These are phyloP conservation scores for Salinomyces thailandicus DNA, from an alignment of 2,329 filamentous ascomycete genomes.

Conservation along the genomic window DNA sequence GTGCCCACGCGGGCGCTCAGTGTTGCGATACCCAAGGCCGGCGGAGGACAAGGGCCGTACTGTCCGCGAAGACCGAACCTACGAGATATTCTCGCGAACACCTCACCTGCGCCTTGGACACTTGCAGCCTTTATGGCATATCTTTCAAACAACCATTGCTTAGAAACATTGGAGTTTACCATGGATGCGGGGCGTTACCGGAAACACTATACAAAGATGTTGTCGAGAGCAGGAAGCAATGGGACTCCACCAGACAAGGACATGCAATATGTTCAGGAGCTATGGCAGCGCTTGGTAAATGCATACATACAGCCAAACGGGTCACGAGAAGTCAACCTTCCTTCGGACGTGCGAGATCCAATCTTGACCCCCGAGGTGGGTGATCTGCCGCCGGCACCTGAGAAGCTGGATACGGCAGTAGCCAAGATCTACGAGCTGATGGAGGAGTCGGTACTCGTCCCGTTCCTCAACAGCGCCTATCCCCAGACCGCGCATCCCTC, in stretches of 20 bases:
- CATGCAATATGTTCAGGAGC: slow-evolving; percentile 59
- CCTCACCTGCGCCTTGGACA: slow-evolving; percentile 78
- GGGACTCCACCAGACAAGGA: slow-evolving; percentile 44
- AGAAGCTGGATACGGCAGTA: slow-evolving; percentile 69
- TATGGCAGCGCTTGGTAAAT: slow-evolving; percentile 81
- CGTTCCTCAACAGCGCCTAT: slow-evolving; percentile 66
- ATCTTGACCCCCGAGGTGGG: slow-evolving; percentile 54
- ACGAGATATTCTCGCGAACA: slow-evolving; percentile 78
- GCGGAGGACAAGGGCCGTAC: slow-evolving; percentile 37
- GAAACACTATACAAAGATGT: slow-evolving; percentile 51
- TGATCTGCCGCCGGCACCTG: slow-evolving; percentile 59
- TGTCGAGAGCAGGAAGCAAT: slow-evolving; percentile 38
- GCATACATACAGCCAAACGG: slow-evolving; percentile 83
- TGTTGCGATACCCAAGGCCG: slow-evolving; percentile 37
- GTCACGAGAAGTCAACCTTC: slow-evolving; percentile 81
- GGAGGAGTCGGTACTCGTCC: slow-evolving; percentile 90
- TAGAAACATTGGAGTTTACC: slow-evolving; percentile 94
- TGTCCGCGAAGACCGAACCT: slow-evolving; percentile 59
- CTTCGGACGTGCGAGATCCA: slow-evolving; percentile 70
- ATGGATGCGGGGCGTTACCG: slow-evolving; percentile 84
- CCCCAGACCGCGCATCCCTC: slow-evolving; percentile 38
- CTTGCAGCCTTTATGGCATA: slow-evolving; percentile 92
- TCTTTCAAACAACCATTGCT: slow-evolving; percentile 89
- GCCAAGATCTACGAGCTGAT: slow-evolving; percentile 89
- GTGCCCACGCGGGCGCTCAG: slow-evolving; percentile 32